These are phyloP conservation scores for Helminthosporium solani DNA, from an alignment of 2,329 filamentous ascomycete species.

Conservation along the genomic window DNA sequence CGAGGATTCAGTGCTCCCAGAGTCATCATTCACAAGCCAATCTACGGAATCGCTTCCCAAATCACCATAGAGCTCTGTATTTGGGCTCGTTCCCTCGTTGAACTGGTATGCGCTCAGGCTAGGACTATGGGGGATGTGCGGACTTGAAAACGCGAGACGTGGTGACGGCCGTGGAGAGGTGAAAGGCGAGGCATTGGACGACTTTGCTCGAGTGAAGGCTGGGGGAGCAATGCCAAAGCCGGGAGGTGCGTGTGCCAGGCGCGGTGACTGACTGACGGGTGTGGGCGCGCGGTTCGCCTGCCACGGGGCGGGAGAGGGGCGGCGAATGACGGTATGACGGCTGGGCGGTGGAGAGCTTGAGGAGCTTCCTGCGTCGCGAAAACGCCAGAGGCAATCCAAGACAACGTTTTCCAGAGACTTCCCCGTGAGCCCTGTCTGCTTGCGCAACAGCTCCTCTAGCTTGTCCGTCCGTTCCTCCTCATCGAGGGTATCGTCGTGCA, in stretches of 20 bases:
- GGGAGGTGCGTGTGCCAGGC: constrained; percentile 76
- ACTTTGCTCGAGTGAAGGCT: constrained; percentile 73
- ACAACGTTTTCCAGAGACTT: constrained; percentile 83
- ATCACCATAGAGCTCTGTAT: constrained; percentile 85
- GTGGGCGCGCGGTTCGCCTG: constrained; percentile 73
- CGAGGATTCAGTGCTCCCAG: constrained; percentile 76
- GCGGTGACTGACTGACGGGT: constrained; percentile 78
- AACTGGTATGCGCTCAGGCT: constrained; percentile 95
- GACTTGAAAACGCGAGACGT: constrained; percentile 83
- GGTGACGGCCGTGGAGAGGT: constrained; percentile 92
- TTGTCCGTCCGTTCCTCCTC: constrained; percentile 96
- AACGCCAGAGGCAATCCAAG: constrained; percentile 86
- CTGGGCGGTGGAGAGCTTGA: constrained; percentile 79
- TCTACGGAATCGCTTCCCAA: constrained; percentile 93
- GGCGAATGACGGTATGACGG: constrained; percentile 84
- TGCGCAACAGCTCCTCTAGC: constrained; percentile 80
- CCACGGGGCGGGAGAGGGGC: constrained; percentile 92
- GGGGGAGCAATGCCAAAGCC: constrained; percentile 73
- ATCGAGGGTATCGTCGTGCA: constrained; percentile 78
- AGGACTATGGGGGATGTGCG: constrained; percentile 89
- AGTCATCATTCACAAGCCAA: constrained; percentile 90
- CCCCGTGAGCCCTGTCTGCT: constrained; percentile 73
- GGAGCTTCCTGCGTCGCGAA: constrained; percentile 62
- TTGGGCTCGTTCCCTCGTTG: constrained; percentile 70
- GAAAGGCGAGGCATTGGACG: constrained; percentile 81